Conservation (phyloP, 164 flowering plant species). For the Magnolia officinalis region DNA sequence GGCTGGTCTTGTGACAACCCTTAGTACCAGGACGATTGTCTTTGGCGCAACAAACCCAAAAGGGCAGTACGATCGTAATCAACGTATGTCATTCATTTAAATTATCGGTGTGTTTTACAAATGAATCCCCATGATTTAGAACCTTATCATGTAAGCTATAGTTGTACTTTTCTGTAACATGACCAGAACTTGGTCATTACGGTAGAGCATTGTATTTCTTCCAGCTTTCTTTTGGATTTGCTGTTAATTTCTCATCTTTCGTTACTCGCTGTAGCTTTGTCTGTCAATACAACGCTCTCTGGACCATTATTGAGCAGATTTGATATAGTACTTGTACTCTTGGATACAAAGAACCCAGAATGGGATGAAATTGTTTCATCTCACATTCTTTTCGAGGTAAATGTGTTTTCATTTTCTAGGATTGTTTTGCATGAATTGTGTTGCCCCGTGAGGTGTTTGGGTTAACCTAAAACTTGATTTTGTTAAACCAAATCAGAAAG, state of each 20-base stretch:
- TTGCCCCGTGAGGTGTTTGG: constrained; percentile 7
- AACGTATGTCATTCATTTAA: constrained; percentile 44
- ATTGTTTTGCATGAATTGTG: not conserved
- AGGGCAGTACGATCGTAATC: constrained; percentile 93
- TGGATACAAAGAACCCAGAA: constrained; percentile 94
- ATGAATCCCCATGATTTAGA: not conserved
- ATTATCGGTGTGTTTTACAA: not conserved
- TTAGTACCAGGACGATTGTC: constrained; percentile 79
- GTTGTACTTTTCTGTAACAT: not conserved
- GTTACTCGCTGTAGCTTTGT: constrained; percentile 64
- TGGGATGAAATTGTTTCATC: constrained; percentile 97
- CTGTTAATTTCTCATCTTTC: constrained; percentile 14
- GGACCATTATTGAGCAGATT: constrained; percentile 97
- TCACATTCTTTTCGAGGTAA: constrained; percentile 87
- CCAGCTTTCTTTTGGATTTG: not conserved
- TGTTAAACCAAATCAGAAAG: constrained; percentile 28
- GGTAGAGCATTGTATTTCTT: not conserved
- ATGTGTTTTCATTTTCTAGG: not conserved
- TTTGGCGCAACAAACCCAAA: constrained; percentile 99
- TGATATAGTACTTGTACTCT: constrained; percentile 89
- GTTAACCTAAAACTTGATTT: not conserved
- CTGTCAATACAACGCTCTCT: constrained; percentile 93
- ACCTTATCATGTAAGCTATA: not conserved
- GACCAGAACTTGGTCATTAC: not conserved
- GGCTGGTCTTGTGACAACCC: constrained; percentile 98